These are phyloP conservation scores for Amaranthus cruentus DNA, from an alignment of 148 eudicot genomes.

Conservation along the genomic window DNA sequence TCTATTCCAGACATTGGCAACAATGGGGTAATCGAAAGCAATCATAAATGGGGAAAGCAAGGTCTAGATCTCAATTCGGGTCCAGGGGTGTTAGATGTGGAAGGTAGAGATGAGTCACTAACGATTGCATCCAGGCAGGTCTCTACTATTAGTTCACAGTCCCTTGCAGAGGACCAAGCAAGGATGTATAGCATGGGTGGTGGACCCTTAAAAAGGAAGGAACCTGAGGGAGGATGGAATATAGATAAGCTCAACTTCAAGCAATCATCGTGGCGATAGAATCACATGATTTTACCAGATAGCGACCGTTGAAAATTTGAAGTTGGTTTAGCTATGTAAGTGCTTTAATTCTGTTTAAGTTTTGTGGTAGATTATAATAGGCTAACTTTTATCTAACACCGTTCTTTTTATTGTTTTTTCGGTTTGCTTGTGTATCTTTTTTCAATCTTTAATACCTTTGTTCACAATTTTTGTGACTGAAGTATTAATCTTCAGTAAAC, in stretches of 20 bases:
- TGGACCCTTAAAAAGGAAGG: constrained; percentile 68
- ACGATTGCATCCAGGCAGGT: constrained; percentile 43
- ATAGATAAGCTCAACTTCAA: constrained; percentile 54
- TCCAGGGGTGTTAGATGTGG: constrained; percentile 49
- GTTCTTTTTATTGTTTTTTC: too few relatives aligned
- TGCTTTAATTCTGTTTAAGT: too few relatives aligned
- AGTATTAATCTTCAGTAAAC: neutral
- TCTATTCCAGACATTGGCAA: constrained; percentile 41
- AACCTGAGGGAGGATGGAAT: constrained; percentile 76
- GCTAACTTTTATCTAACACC: too few relatives aligned
- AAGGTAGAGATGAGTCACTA: constrained; percentile 51
- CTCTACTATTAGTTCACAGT: constrained; percentile 42
- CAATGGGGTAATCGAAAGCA: constrained; percentile 38
- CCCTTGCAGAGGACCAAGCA: constrained; percentile 55
- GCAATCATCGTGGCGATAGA: constrained; percentile 64
- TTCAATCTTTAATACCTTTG: too few relatives aligned
- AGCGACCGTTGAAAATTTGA: too few relatives aligned
- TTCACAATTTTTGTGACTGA: neutral
- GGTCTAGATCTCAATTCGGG: constrained; percentile 85
- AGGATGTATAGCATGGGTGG: constrained; percentile 51
- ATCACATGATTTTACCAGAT: too few relatives aligned
- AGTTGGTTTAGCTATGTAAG: too few relatives aligned
- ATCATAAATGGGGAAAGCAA: constrained; percentile 57
- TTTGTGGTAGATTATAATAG: too few relatives aligned
- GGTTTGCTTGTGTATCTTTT: too few relatives aligned